A percentile compares a stretch with the other conserved stretches of the same genome.
phyloP scores from a whole-genome alignment of 1,284 basidiomycete genomes.

The Vanrija humicola region DNA sequence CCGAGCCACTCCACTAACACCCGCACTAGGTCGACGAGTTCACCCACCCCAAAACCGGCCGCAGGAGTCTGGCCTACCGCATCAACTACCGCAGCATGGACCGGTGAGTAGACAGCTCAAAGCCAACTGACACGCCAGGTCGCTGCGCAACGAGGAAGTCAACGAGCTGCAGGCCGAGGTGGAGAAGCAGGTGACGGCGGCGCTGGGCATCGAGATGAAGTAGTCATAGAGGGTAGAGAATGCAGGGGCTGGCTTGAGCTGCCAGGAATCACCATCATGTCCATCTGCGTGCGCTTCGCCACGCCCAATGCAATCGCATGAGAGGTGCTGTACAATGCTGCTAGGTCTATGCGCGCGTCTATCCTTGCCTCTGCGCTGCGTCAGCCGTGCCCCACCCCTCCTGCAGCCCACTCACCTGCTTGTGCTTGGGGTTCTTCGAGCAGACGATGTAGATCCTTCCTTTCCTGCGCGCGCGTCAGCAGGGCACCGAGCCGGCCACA shows the following conservation, averaged over 20 bases:
- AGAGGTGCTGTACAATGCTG: too few relatives aligned
- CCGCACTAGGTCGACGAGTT: constrained; percentile 80
- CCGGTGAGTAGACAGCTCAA: constrained; percentile 53
- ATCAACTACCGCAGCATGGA: constrained; percentile 98
- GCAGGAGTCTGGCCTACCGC: constrained; percentile 79
- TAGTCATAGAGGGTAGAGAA: background rate
- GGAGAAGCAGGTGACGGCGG: constrained; percentile 44
- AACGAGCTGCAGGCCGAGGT: constrained; percentile 66
- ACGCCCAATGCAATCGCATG: too few relatives aligned
- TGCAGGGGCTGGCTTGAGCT: background rate
- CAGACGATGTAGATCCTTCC: constrained; percentile 92
- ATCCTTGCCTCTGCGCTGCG: too few relatives aligned
- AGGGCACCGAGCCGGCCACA: too few relatives aligned
- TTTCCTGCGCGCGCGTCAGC: constrained; percentile 56
- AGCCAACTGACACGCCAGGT: constrained; percentile 52
- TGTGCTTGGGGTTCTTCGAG: constrained; percentile 92
- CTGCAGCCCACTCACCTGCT: constrained; percentile 66
- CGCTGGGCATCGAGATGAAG: constrained; percentile 52
- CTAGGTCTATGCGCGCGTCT: too few relatives aligned
- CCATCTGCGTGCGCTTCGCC: too few relatives aligned
- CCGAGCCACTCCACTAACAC: too few relatives aligned
- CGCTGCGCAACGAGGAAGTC: constrained; percentile 83
- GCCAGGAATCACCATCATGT: too few relatives aligned
- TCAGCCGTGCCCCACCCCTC: too few relatives aligned
- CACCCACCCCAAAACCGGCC: constrained; percentile 79